A percentile compares a stretch with the other conserved stretches of the same genome.
Evolutionary conservation across 2,329 filamentous ascomycete species (phyloP).

Genomic region (Fusarium phyllophilum): DNA sequence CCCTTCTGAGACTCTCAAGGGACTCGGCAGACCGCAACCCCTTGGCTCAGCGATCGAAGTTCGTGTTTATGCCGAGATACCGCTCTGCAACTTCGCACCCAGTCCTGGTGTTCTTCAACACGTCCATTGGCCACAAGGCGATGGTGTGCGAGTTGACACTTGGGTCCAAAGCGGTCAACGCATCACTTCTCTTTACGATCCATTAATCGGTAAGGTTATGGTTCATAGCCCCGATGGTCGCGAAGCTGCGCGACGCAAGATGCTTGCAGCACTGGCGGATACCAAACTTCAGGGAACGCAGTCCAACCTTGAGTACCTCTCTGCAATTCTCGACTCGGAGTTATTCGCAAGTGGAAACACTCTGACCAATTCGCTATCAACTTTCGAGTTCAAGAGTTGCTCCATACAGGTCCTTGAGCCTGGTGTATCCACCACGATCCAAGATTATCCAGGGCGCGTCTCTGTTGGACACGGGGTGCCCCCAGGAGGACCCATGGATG

Average conservation of each 20-base stretch:
- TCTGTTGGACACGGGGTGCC: neutral
- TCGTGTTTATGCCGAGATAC: neutral
- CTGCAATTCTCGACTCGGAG: neutral
- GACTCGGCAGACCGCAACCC: neutral
- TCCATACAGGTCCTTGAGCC: neutral
- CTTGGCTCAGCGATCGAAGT: neutral
- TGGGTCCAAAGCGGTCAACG: neutral
- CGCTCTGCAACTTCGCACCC: neutral
- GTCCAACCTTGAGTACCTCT: neutral
- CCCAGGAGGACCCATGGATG: neutral
- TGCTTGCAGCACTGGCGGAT: neutral
- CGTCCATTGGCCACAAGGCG: neutral
- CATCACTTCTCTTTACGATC: neutral
- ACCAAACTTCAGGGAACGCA: neutral
- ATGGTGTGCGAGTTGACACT: neutral
- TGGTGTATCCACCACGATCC: neutral
- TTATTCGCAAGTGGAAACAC: neutral
- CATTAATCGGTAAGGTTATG: slow-evolving; percentile 14
- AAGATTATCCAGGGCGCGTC: neutral
- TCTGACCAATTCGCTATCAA: neutral
- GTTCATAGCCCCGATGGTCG: neutral
- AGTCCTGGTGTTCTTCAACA: neutral
- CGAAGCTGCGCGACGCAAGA: neutral
- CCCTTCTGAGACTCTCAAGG: neutral
- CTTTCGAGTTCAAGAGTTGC: neutral